phyloP scores from a whole-genome alignment of 768 basidiomycete species.

The Galerina marginata region DNA sequence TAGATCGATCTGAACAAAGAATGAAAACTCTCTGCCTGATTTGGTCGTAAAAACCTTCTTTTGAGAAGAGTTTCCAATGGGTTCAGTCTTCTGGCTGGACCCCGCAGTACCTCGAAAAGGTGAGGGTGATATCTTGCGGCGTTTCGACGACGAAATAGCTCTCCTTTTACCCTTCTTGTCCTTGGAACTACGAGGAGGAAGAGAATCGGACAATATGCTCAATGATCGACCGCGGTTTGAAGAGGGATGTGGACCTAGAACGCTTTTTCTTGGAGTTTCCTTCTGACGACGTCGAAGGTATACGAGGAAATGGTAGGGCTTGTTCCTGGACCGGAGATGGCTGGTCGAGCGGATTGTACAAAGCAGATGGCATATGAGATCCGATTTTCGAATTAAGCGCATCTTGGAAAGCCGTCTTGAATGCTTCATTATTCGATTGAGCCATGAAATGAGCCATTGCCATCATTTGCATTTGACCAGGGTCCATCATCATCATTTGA shows the following conservation, averaged over 20 bases:
- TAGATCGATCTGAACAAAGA: conserved; percentile 75
- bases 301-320: conserved; percentile 19
- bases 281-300: conserved; percentile 5
- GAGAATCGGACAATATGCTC: conserved; percentile 3
- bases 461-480: conserved; percentile 15
- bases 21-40: conserved; percentile 50
- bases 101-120: conserved; percentile 11
- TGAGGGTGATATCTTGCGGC: conserved; percentile 19
- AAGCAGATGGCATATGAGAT: conserved; percentile 4
- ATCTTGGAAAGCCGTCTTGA: conserved; percentile 14
- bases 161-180: conserved; percentile 14
- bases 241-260: neutral
- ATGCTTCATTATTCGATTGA: conserved; percentile 10
- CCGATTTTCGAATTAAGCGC: conserved; percentile 2
- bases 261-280: neutral
- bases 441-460: conserved; percentile 3
- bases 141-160: conserved; percentile 19
- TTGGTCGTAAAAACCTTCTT: conserved; percentile 49
- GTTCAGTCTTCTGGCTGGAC: conserved; percentile 4
- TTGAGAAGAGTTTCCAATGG: conserved; percentile 13
- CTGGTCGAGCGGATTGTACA: neutral
- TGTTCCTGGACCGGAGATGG: conserved; percentile 20
- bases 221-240: neutral
- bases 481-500: conserved; percentile 11
- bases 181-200: neutral